Evolutionary conservation across 2,329 filamentous ascomycete genomes (phyloP).

Genomic region (Juglanconis juglandina): DNA sequence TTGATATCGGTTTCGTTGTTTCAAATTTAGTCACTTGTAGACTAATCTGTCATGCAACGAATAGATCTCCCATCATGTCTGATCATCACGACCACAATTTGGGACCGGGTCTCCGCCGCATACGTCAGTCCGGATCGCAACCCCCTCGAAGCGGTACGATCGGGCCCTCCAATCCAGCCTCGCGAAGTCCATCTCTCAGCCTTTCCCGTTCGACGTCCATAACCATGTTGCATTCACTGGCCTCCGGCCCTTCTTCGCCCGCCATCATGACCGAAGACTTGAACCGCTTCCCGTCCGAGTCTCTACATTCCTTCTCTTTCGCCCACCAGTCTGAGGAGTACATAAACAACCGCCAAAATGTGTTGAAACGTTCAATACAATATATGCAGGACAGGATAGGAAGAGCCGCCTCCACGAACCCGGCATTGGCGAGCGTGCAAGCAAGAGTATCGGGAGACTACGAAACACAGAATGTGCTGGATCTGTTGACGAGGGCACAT

Average conservation of each 20-base stretch:
- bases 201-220: constrained; percentile 70
- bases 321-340: constrained; percentile 92
- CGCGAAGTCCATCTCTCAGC: constrained; percentile 53
- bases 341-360: constrained; percentile 86
- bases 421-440: constrained; percentile 77
- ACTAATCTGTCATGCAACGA: constrained; percentile 11
- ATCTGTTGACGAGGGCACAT: constrained; percentile 78
- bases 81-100: constrained; percentile 80
- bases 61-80: constrained; percentile 74
- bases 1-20: constrained; percentile 14
- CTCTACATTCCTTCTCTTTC: constrained; percentile 96
- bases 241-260: constrained; percentile 67
- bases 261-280: constrained; percentile 78
- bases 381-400: constrained; percentile 93
- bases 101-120: constrained; percentile 71
- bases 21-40: constrained; percentile 21
- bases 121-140: constrained; percentile 71
- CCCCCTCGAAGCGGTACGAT: constrained; percentile 62
- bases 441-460: constrained; percentile 77
- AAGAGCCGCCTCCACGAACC: constrained; percentile 68
- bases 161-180: constrained; percentile 56
- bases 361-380: constrained; percentile 88
- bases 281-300: constrained; percentile 88
- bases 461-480: constrained; percentile 87
- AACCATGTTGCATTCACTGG: constrained; percentile 58